Evolutionary conservation across 345 rosid species (phyloP).

Genomic region (Orychophragmus violaceus): DNA sequence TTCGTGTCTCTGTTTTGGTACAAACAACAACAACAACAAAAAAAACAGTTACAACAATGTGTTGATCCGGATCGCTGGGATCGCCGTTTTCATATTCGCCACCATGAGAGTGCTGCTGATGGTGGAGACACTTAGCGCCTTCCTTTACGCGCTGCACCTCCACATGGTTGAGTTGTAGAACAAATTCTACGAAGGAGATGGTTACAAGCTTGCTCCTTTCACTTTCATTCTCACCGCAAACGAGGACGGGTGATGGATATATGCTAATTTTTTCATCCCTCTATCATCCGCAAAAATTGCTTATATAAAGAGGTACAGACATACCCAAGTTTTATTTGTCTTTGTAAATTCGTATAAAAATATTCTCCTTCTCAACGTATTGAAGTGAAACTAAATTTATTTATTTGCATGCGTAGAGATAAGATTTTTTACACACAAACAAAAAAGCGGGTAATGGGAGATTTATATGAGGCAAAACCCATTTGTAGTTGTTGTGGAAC

Average conservation of each 20-base stretch:
- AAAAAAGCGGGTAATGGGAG: neutral
- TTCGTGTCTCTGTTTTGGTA: neutral
- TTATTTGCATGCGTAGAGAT: constrained; percentile 10
- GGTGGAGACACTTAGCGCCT: constrained; percentile 97
- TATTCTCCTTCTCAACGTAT: neutral
- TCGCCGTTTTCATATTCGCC: constrained; percentile 66
- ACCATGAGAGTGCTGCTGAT: constrained; percentile 90
- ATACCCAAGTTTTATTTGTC: neutral
- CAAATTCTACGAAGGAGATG: constrained; percentile 97
- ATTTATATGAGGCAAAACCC: constrained; percentile 9
- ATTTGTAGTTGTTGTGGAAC: constrained; percentile 59
- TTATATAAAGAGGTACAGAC: neutral
- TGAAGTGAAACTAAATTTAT: constrained; percentile 3
- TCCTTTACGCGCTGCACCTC: constrained; percentile 90
- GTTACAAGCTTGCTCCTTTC: constrained; percentile 78
- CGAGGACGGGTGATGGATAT: constrained; percentile 55
- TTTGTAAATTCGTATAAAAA: neutral
- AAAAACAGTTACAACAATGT: constrained; percentile 70
- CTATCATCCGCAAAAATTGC: no score
- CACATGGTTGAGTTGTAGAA: constrained; percentile 97
- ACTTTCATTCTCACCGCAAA: constrained; percentile 41
- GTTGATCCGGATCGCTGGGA: constrained; percentile 59
- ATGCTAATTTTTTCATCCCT: neutral
- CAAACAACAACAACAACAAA: no score
- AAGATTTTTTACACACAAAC: constrained; percentile 19